Percentiles rank a stretch among this genome's conserved stretches.
Conservation (phyloP, 169 alveolate genomes). For the Cryptosporidium meleagridis region DNA sequence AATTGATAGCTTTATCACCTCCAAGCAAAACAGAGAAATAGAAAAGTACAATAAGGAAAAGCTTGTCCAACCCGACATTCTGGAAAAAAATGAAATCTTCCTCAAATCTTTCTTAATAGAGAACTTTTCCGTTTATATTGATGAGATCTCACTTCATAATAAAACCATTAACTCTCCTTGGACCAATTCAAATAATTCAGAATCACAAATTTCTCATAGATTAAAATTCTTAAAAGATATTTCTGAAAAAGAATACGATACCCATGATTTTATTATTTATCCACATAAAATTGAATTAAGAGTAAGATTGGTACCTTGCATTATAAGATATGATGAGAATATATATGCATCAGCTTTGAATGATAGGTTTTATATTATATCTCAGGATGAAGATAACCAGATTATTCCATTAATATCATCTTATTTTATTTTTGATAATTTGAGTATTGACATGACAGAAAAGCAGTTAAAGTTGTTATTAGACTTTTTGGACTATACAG, state of each 20-base stretch:
- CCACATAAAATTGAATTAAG: constrained; percentile 64
- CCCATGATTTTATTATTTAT: constrained; percentile 35
- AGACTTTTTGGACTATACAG: constrained; percentile 41
- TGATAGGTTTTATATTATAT: constrained; percentile 30
- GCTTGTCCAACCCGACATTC: constrained; percentile 8
- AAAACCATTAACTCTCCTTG: not conserved
- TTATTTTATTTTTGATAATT: constrained; percentile 43
- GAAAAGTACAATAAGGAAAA: constrained; percentile 3
- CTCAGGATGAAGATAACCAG: constrained; percentile 39
- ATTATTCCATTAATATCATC: constrained; percentile 50
- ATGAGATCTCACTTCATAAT: not conserved
- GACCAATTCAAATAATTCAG: not conserved
- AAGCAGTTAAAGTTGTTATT: constrained; percentile 12
- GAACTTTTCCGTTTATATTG: constrained; percentile 54
- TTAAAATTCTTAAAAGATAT: not conserved
- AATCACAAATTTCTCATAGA: not conserved
- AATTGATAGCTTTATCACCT: constrained; percentile 14
- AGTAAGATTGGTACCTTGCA: constrained; percentile 44
- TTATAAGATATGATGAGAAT: constrained; percentile 45
- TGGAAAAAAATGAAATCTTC: constrained; percentile 21
- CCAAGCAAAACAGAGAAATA: constrained; percentile 33
- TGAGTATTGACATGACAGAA: constrained; percentile 18
- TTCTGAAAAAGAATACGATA: not conserved
- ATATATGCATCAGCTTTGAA: constrained; percentile 59
- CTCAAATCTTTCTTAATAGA: constrained; percentile 41